Evolutionary conservation across 1,284 basidiomycete species (phyloP).

Genomic region (Moesziomyces globuligerus): DNA sequence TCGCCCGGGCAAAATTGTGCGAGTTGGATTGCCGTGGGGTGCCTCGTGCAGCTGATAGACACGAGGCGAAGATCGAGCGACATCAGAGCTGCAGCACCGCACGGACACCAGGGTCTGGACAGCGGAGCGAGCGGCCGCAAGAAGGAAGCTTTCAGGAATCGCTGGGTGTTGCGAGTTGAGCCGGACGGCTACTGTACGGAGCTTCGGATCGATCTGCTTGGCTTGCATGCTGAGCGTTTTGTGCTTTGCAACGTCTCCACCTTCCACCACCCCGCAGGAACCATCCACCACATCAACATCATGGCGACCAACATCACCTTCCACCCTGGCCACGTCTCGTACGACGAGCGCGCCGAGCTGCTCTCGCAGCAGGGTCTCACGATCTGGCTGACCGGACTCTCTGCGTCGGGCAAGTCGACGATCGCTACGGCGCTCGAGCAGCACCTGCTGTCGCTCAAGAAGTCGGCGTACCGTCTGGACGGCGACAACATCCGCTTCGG

Average conservation of each 20-base stretch:
- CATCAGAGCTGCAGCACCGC: conserved; percentile 9
- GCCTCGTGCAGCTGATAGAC: conserved; percentile 13
- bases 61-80: conserved; percentile 11
- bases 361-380: conserved; percentile 52
- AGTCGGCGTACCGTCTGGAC: conserved; percentile 90
- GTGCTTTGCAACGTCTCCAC: not conserved
- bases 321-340: conserved; percentile 73
- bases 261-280: not conserved
- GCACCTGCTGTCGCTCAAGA: conserved; percentile 85
- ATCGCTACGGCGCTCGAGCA: conserved; percentile 97
- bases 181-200: not conserved
- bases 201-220: not conserved
- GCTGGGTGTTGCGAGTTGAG: no score
- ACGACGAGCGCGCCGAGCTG: conserved; percentile 59
- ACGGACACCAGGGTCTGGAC: conserved; percentile 11
- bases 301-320: conserved; percentile 91
- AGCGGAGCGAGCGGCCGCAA: not conserved
- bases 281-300: conserved; percentile 4
- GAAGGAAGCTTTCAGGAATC: not conserved
- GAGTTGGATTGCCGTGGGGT: not conserved
- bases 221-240: no score
- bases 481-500: conserved; percentile 98
- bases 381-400: conserved; percentile 60
- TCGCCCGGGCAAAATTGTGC: not conserved
- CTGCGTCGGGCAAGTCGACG: conserved; percentile 77